Evolutionary conservation across 192 early-diverging fungal species (phyloP).

Genomic region (Paraglomus occultum): DNA sequence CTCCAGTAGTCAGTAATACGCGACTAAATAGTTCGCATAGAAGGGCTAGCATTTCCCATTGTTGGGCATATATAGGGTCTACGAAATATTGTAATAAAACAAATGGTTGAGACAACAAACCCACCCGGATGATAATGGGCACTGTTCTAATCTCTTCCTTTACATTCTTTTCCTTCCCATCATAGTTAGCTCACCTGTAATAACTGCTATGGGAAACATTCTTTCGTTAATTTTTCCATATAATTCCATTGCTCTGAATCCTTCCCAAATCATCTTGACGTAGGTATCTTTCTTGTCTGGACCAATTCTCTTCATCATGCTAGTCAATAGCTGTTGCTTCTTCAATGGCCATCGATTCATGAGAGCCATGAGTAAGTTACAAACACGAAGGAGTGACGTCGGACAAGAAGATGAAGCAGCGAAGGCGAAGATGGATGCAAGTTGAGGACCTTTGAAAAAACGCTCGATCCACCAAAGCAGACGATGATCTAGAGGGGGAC

Average conservation of each 20-base stretch:
- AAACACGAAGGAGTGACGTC: constrained; percentile 34
- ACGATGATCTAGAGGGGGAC: constrained; percentile 29
- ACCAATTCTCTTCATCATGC: constrained; percentile 37
- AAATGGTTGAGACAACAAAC: constrained; percentile 23
- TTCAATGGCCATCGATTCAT: constrained; percentile 57
- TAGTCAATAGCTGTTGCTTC: constrained; percentile 53
- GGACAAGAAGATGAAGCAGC: neutral
- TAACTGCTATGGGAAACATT: constrained; percentile 27
- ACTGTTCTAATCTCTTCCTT: constrained; percentile 30
- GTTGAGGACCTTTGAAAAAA: constrained; percentile 39
- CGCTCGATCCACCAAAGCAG: constrained; percentile 42
- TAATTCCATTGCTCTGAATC: constrained; percentile 5
- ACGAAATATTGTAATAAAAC: constrained; percentile 30
- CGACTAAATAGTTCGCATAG: constrained; percentile 72
- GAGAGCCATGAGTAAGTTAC: constrained; percentile 50
- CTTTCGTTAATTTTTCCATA: constrained; percentile 10
- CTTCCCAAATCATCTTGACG: neutral
- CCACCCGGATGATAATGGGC: constrained; percentile 31
- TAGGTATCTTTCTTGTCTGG: neutral
- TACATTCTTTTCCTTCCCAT: constrained; percentile 32
- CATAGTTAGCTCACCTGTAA: constrained; percentile 31
- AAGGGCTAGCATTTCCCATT: constrained; percentile 65
- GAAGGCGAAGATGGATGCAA: constrained; percentile 37
- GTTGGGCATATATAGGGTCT: constrained; percentile 39
- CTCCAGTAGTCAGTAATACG: constrained; percentile 74